Percentiles rank a stretch among this genome's conserved stretches.
Conservation (phyloP, 805 yeast species). For the Zygosaccharomyces gambellarensis region DNA sequence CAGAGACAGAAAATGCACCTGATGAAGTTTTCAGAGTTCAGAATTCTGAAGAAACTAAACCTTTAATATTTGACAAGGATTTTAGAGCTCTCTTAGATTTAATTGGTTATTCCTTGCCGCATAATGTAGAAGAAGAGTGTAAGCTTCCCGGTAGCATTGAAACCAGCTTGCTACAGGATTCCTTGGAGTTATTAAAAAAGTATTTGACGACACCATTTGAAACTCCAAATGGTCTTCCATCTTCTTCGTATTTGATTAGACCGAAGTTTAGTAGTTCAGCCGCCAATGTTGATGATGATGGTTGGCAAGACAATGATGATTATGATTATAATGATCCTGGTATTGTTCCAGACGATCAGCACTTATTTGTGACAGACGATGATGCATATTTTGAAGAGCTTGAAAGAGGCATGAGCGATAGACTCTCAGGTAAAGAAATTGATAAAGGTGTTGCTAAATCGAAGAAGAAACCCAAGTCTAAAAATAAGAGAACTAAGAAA, state of each 20-base stretch:
- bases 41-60: constrained; percentile 5
- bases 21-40: constrained; percentile 14
- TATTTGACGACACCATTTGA: constrained; percentile 26
- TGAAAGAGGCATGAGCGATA: constrained; percentile 9
- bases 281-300: constrained; percentile 16
- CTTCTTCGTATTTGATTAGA: constrained; percentile 27
- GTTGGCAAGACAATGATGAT: constrained; percentile 20
- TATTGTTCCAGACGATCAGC: constrained; percentile 17
- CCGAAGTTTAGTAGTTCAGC: constrained; percentile 5
- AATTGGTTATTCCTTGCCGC: constrained; percentile 25
- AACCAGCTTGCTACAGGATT: constrained; percentile 12
- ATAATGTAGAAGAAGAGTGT: constrained; percentile 17
- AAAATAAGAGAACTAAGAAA: background rate
- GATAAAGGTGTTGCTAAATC: constrained; percentile 27
- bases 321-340: constrained; percentile 23
- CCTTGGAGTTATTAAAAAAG: constrained; percentile 16
- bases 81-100: constrained; percentile 26
- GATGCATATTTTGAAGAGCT: constrained; percentile 29
- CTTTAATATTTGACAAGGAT: constrained; percentile 23
- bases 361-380: constrained; percentile 14
- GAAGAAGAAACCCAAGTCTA: constrained; percentile 12
- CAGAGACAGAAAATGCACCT: constrained; percentile 14
- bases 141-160: constrained; percentile 16
- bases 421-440: constrained; percentile 7
- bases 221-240: constrained; percentile 27